A percentile compares a stretch with the other conserved stretches of the same genome.
These are phyloP conservation scores for Nemania bipapillata DNA, from an alignment of 2,329 filamentous ascomycete genomes.

Conservation along the genomic window DNA sequence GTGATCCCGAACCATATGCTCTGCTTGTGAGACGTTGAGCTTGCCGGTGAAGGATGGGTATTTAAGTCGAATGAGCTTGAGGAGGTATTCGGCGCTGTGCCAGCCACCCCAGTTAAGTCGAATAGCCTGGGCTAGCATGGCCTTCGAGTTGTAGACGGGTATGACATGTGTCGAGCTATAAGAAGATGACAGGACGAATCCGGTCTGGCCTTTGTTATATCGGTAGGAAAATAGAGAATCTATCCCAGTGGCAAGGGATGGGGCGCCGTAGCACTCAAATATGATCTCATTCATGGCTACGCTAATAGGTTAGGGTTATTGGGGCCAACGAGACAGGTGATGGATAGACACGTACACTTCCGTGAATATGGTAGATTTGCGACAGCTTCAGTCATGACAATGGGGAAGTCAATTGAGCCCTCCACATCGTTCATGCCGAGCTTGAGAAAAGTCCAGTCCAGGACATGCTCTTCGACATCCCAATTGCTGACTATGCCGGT, in stretches of 20 bases:
- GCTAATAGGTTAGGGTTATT: constrained; percentile 21
- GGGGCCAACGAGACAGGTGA: not conserved
- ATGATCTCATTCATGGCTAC: constrained; percentile 95
- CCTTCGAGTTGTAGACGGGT: constrained; percentile 86
- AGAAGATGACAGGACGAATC: constrained; percentile 89
- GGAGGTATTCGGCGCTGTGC: constrained; percentile 88
- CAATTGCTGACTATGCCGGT: constrained; percentile 95
- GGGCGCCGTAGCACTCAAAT: constrained; percentile 93
- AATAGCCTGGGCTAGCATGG: constrained; percentile 84
- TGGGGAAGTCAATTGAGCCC: constrained; percentile 81
- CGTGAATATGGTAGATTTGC: constrained; percentile 90
- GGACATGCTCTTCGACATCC: constrained; percentile 94
- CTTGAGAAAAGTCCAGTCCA: constrained; percentile 96
- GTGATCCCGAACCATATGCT: constrained; percentile 86
- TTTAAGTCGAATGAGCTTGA: constrained; percentile 89
- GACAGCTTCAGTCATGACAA: constrained; percentile 95
- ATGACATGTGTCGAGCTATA: constrained; percentile 96
- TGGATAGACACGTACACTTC: constrained; percentile 72
- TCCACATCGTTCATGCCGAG: constrained; percentile 82
- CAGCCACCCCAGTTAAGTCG: constrained; percentile 94
- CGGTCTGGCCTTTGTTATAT: constrained; percentile 88
- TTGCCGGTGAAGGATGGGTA: constrained; percentile 91
- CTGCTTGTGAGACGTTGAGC: constrained; percentile 84
- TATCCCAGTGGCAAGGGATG: constrained; percentile 91
- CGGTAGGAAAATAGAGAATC: constrained; percentile 96